Conservation (phyloP, 179 eudicot genomes). For the Pouteria campechiana region DNA sequence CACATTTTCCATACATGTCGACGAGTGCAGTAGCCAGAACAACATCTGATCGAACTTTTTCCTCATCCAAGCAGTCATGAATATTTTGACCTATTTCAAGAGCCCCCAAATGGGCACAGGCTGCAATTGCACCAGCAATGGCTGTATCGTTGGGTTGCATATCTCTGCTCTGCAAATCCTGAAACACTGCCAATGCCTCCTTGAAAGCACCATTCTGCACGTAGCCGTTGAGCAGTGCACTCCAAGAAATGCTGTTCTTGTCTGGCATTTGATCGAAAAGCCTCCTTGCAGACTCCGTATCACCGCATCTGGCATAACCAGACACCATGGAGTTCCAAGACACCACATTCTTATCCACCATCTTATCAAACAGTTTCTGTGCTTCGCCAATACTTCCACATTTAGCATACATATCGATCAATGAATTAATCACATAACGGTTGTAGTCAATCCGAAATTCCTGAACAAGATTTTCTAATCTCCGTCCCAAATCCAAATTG, state of each 20-base stretch:
- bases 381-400: constrained; percentile 27
- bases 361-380: constrained; percentile 18
- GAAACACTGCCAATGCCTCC: constrained; percentile 6
- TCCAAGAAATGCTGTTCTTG: constrained; percentile 9
- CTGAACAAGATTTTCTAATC: constrained; percentile 48
- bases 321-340: constrained; percentile 10
- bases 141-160: constrained; percentile 1
- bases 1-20: constrained; percentile 81
- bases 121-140: constrained; percentile 3
- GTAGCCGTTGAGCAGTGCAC: constrained; percentile 5
- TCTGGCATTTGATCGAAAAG: constrained; percentile 1
- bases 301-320: constrained; percentile 7
- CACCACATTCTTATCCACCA: constrained; percentile 2
- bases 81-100: constrained; percentile 13
- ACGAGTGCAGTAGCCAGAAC: constrained; percentile 62
- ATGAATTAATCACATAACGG: constrained; percentile 50
- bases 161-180: constrained; percentile 4
- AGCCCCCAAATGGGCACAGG: constrained; percentile 12
- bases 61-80: constrained; percentile 3
- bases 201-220: constrained; percentile 1
- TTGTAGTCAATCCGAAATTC: constrained; percentile 41
- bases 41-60: not conserved
- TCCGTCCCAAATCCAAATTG: constrained; percentile 29
- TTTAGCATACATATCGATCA: constrained; percentile 56
- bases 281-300: constrained; percentile 1